Base-by-base conservation (phyloP, 1,284 basidiomycete species). In the Rhodotorula sp. region DNA sequence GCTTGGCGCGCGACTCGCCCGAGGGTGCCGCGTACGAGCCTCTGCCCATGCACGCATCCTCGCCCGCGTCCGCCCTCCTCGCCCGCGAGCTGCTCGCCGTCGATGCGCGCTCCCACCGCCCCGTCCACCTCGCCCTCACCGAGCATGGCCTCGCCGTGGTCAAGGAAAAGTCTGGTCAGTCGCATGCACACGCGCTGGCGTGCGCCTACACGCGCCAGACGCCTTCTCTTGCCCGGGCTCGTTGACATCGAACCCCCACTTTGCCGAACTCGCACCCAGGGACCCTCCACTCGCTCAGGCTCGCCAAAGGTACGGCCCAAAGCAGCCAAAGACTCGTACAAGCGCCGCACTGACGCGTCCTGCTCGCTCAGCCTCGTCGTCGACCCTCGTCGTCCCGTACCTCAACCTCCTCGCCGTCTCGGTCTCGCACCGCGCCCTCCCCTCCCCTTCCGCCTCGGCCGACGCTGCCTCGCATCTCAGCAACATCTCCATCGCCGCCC, bases 351-450 rank as follows among this genome's bases (percentile, higher is more conserved):
- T 25, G 19, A 23, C 49, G 3, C 41, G 7, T 13, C 21, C 23
- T 10, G 12, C n/a, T 19, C 23, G 4, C 60, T 0, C 56, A 66
- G 70, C 70, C 19, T 44, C 65, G 19, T 44, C 62, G 12, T 52
- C 61, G 45, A 65, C 54, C 19, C 62, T 42, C 34, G 21, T 62
- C 5, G 48, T 74, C 63, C 70, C 73, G 4, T 74, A 63, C 53
- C 54, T 67, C 44, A 34, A 61, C 25, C 25, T 74, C 55, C 59
- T 74, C 41, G 64, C 70, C 2, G 53, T 58, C 19, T 9, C 57
- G 23, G 12, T 42, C 49, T 5, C 27, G 9, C 52, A n/a, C 27
- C 27, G 49, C 14, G 8, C 12, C 27, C 17, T 23, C 34, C 17
- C 14, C 34, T 7, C 49, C 49, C 23, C 53, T 1, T 59, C 66